A percentile compares a stretch with the other conserved stretches of the same genome.
These are phyloP conservation scores for Tricholoma sp. DNA, from an alignment of 768 basidiomycete species.

Conservation along the genomic window DNA sequence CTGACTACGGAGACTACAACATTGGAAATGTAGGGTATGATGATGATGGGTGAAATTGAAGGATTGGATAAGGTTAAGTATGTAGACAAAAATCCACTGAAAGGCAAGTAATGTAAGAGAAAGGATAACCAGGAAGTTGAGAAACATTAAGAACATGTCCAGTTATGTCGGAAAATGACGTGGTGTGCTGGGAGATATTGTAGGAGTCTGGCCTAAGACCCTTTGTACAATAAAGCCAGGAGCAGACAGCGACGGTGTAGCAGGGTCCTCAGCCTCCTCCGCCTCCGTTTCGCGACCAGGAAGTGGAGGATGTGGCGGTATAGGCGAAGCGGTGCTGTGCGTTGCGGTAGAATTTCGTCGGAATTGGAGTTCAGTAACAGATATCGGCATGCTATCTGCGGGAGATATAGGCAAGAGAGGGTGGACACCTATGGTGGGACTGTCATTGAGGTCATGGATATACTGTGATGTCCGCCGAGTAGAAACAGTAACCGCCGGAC, in stretches of 20 bases:
- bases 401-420: constrained; percentile 37
- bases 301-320: constrained; percentile 40
- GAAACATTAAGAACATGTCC: not conserved
- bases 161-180: not conserved
- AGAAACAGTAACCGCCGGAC: constrained; percentile 6
- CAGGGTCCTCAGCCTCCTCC: not conserved
- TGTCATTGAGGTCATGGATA: constrained; percentile 25
- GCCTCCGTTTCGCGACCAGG: constrained; percentile 14
- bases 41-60: not conserved
- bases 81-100: not conserved
- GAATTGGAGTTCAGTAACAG: constrained; percentile 51
- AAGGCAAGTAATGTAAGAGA: not conserved
- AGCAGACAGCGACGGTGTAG: constrained; percentile 10
- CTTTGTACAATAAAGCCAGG: constrained; percentile 19
- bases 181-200: not conserved
- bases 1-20: not conserved
- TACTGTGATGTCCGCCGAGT: constrained; percentile 47
- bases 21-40: not conserved
- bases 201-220: constrained; percentile 24
- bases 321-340: constrained; percentile 23
- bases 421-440: constrained; percentile 26
- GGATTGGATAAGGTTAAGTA: not conserved
- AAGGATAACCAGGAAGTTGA: not conserved
- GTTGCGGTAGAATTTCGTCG: constrained; percentile 32
- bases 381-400: constrained; percentile 52